These are phyloP conservation scores for Pyrenophora graminea DNA, from an alignment of 2,329 filamentous ascomycete genomes.

Conservation along the genomic window DNA sequence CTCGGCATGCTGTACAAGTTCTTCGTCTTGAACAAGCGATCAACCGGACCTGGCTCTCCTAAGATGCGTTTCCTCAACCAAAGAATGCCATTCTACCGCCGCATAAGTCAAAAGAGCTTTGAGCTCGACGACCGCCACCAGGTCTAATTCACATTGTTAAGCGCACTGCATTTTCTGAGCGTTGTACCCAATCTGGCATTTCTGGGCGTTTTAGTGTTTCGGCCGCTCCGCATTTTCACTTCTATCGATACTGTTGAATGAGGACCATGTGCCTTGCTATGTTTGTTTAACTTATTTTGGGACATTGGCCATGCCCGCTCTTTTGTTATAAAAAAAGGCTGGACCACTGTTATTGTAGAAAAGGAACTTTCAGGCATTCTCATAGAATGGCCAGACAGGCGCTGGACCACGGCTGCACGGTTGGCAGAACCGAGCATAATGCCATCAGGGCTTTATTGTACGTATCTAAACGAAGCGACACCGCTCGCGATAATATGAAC, in stretches of 20 bases:
- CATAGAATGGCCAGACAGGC: conserved; percentile 4
- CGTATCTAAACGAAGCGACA: conserved; percentile 2
- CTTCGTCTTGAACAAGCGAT: conserved; percentile 47
- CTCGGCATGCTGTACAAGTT: conserved; percentile 58
- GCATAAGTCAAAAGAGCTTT: conserved; percentile 43
- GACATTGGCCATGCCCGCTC: not conserved
- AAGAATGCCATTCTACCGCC: conserved; percentile 43
- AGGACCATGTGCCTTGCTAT: conserved; percentile 5
- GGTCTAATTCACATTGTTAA: conserved; percentile 27
- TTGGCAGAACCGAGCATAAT: not conserved
- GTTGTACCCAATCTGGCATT: conserved; percentile 29
- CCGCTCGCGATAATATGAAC: conserved; percentile 10
- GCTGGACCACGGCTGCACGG: conserved; percentile 1
- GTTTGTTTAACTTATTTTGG: conserved; percentile 16
- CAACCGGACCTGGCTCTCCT: conserved; percentile 19
- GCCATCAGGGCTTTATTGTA: not conserved
- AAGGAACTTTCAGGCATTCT: not conserved
- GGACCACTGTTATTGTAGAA: conserved; percentile 4
- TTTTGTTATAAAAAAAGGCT: conserved; percentile 11
- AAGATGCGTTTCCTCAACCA: conserved; percentile 23
- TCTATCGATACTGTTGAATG: conserved; percentile 14
- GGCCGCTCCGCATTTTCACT: conserved; percentile 21
- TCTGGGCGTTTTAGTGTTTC: conserved; percentile 26
- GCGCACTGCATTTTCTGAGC: conserved; percentile 27
- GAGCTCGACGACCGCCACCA: conserved; percentile 44